phyloP scores from a whole-genome alignment of 106 monocot species.

The Acorus gramineus region DNA sequence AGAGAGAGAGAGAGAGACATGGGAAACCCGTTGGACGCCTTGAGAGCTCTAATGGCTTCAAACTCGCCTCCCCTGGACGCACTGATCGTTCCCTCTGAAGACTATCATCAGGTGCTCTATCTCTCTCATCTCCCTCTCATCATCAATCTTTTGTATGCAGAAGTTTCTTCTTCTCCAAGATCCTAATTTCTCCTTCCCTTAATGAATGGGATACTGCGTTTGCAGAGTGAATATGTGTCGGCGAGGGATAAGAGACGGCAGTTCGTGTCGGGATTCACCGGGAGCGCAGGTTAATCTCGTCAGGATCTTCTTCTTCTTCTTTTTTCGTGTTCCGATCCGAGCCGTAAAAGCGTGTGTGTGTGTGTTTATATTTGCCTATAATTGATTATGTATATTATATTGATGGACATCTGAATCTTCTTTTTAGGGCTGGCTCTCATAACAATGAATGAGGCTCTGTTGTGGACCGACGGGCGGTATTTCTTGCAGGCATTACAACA shows the following conservation, averaged over 20 bases:
- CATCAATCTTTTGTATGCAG: background rate
- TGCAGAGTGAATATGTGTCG: conserved; percentile 93
- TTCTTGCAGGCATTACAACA: conserved; percentile 88
- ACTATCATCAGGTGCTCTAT: conserved; percentile 67
- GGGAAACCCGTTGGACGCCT: conserved; percentile 56
- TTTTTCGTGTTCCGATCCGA: background rate
- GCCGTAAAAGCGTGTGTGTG: background rate
- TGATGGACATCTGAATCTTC: background rate
- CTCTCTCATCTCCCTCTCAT: background rate
- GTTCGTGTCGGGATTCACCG: conserved; percentile 84
- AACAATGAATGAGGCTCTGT: conserved; percentile 62
- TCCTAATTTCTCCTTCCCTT: background rate
- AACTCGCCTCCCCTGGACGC: conserved; percentile 81
- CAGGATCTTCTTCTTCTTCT: conserved; percentile 2
- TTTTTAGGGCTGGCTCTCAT: conserved; percentile 78
- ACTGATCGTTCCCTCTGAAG: conserved; percentile 88
- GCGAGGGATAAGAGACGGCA: conserved; percentile 74
- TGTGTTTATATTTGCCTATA: too few relatives aligned
- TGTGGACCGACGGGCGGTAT: conserved; percentile 97
- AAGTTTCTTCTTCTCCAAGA: background rate
- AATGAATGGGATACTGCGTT: background rate
- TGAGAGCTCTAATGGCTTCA: conserved; percentile 70
- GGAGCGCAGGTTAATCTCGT: conserved; percentile 63
- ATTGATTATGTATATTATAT: conserved; percentile 1
- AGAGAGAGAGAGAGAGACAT: conserved; percentile 4